Base-by-base conservation (phyloP, 1,284 basidiomycete genomes). In the Prillingera fragicola region DNA sequence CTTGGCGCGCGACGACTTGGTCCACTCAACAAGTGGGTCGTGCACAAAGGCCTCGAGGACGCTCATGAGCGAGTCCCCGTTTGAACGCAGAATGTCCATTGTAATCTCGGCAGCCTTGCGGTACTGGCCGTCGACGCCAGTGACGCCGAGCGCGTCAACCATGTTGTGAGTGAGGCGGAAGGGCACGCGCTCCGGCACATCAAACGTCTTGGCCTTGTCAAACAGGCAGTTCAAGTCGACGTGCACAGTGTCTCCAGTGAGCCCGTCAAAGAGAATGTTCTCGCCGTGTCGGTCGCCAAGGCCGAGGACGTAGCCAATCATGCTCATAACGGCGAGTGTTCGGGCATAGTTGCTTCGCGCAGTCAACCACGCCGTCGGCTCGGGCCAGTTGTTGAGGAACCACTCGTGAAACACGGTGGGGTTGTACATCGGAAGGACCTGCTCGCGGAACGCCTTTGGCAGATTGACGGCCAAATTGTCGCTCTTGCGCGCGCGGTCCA, bases 141-240 rank as follows among this genome's bases (percentile, higher is more conserved):
- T 94, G 6, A 98, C 84, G 3, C 95, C 95, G 42, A 98, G 75
- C 0, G 87, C 95, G 60, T 94, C 91, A 29, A 92, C 80, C 57
- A 97, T 74, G 63, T 99, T 99, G 54, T 91, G 87, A 5, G 95
- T 97, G 31, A 99, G 75, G 41, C 95, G 80, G 75, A 99, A 99
- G 0, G 95, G 94, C 0, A 98, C 90, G 24, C 83, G 78, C 67
- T 99, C 95, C 0, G 89, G 87, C 3, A 87, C 85, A 59, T 94
- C 89, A 34, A 99, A 78, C 3, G 79, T 79, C 73, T 86, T 87
- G 1, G 88, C 91, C 78, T 90, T 94, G 58, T 98, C 95, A 59
- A 99, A 99, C 10, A 99, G 76, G 72, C 92, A 97, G 67, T 98
- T 97, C 60, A 99, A 89, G 70, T 99, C 95, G 37, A 98, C 92